phyloP scores from a whole-genome alignment of 192 early-diverging fungal genomes.

The Physocladia obscura region DNA sequence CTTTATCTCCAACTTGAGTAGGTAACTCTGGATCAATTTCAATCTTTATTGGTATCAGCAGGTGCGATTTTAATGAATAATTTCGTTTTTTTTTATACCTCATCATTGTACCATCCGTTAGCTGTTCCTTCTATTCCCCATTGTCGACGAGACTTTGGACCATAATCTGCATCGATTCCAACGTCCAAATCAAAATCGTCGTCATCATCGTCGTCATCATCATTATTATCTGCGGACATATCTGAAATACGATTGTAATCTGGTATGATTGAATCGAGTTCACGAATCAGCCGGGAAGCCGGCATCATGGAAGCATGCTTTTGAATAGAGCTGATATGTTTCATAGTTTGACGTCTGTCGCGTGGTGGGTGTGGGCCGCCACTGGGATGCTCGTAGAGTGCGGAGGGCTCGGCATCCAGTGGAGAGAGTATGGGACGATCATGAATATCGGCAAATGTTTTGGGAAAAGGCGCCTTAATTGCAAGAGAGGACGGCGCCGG shows the following conservation, averaged over 20 bases:
- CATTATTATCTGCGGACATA: too few relatives aligned
- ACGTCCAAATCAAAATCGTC: too few relatives aligned
- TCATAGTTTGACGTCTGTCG: conserved; percentile 1
- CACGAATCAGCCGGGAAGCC: not conserved
- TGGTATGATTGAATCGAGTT: conserved; percentile 15
- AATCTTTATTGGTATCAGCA: too few relatives aligned
- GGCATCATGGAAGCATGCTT: conserved; percentile 16
- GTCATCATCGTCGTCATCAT: too few relatives aligned
- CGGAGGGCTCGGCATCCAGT: not conserved
- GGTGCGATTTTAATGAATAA: too few relatives aligned
- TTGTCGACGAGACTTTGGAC: too few relatives aligned
- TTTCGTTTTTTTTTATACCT: too few relatives aligned
- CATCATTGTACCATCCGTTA: not conserved
- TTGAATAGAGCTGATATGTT: not conserved
- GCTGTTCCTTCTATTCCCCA: not conserved
- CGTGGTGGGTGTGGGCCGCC: not conserved
- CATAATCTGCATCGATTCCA: too few relatives aligned
- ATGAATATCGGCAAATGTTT: not conserved
- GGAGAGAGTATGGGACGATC: not conserved
- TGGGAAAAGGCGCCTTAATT: not conserved
- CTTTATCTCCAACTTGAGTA: not conserved
- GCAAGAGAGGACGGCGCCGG: not conserved
- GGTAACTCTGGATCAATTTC: not conserved
- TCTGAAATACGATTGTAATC: not conserved
- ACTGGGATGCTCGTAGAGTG: not conserved